Evolutionary conservation across 2,329 filamentous ascomycete genomes (phyloP), one percentile per base, ranked within the genome.

Genomic region (Cadophora sp.): DNA sequence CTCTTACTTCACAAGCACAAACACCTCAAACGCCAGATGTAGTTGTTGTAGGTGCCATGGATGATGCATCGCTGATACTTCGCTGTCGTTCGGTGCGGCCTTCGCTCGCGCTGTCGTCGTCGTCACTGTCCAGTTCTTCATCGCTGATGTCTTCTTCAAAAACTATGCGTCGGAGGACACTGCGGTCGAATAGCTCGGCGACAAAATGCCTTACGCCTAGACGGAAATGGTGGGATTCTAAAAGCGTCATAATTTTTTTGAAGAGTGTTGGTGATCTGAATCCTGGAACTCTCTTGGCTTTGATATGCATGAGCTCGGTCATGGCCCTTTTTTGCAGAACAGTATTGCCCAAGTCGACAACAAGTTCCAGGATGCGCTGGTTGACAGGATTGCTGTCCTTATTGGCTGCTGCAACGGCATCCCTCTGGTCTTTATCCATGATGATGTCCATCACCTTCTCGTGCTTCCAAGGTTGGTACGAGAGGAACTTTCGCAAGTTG

Each of bases 171-270:
- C 94, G 85, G 80, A 98, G 84, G 51, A 98, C 92, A 67, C 87
- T 90, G 80, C 95, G 96, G 75, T 98, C 95, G 75, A 99, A 99
- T 24, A 99, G 81, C 76, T 98, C 96, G 67, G 98, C 89, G 43
- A 97, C 91, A 80, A 97, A 94, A 55, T 95, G 90, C 69, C 95
- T 91, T 33, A 96, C 91, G 1, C 90, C 91, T 1, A 99, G 85
- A 24, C 94, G 88, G 79, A 96, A 98, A 76, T 96, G 93, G 74
- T 97, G 95, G 72, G 88, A 89, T 78, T 97, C 94, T 67, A 99
- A 84, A 59, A 98, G 84, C 9, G 88, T 87, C 83, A 99, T 89
- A 56, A 96, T 89, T 75, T 94, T 92, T 72, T 90, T 89, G 81
- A 98, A 98, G 50, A 99, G 86, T 5, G 85, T 83, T 5, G 90